Evolutionary conservation across 345 rosid genomes (phyloP).

Genomic region (Murraya koenigii): DNA sequence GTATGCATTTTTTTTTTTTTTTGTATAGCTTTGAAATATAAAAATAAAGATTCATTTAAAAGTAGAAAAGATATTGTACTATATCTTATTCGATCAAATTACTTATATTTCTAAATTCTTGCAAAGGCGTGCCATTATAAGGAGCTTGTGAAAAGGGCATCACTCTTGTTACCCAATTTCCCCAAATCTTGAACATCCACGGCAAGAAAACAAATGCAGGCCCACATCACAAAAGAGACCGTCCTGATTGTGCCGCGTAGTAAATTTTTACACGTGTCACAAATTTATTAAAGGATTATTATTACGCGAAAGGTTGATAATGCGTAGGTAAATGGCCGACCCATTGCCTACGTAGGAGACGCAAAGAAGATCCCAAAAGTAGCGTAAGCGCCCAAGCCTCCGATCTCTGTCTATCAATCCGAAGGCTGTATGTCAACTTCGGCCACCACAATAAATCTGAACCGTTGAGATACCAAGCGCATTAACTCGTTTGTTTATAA

Average conservation of each 20-base stretch:
- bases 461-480: slow-evolving; percentile 5
- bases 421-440: slow-evolving; percentile 19
- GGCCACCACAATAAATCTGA: slow-evolving; percentile 39
- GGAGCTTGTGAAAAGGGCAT: neutral
- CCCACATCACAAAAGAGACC: neutral
- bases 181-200: slow-evolving; percentile 1
- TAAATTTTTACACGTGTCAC: slow-evolving; percentile 5
- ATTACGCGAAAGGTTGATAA: neutral
- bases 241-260: slow-evolving; percentile 15
- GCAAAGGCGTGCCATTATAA: neutral
- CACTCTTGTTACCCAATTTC: neutral
- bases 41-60: neutral
- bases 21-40: neutral
- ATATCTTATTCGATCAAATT: neutral
- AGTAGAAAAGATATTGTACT: neutral
- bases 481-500: slow-evolving; percentile 27
- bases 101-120: neutral
- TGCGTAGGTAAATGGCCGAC: slow-evolving; percentile 24
- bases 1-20: neutral
- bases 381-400: slow-evolving; percentile 52
- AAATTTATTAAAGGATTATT: neutral
- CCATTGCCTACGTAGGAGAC: slow-evolving; percentile 25
- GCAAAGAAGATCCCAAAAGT: slow-evolving; percentile 24
- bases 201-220: slow-evolving; percentile 5
- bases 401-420: slow-evolving; percentile 31